Evolutionary conservation across 805 yeast species (phyloP).

Genomic region (Teunomyces lycoperdinae): DNA sequence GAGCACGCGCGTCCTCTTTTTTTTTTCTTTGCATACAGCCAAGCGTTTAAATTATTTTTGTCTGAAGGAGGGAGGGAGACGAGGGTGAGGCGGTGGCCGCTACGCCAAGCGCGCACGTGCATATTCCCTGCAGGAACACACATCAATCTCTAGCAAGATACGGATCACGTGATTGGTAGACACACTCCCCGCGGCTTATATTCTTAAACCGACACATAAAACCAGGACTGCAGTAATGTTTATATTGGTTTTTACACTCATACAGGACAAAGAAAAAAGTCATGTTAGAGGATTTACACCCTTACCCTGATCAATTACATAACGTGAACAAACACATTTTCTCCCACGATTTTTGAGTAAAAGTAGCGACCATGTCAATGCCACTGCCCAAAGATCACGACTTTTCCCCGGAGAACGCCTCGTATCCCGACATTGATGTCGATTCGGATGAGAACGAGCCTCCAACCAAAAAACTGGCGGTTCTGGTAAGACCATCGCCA

Average conservation of each 20-base stretch:
- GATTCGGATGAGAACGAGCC: not conserved
- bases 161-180: not conserved
- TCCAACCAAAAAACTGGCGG: conserved; percentile 3
- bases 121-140: not conserved
- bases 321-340: not conserved
- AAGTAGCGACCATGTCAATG: not conserved
- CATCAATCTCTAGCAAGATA: not conserved
- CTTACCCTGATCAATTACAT: not conserved
- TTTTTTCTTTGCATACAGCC: not conserved
- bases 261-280: not conserved
- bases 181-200: too few relatives aligned
- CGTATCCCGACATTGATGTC: not conserved
- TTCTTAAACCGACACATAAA: too few relatives aligned
- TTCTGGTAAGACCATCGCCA: conserved; percentile 13
- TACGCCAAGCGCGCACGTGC: not conserved
- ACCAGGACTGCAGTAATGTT: not conserved
- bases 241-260: not conserved
- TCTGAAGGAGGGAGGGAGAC: not conserved
- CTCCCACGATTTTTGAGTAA: not conserved
- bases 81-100: too few relatives aligned
- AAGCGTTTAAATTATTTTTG: not conserved
- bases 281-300: not conserved
- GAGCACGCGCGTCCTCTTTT: not conserved
- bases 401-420: not conserved
- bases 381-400: conserved; percentile 1